Evolutionary conservation across 2,329 filamentous ascomycete species (phyloP).

Genomic region (Ceratocystis harringtonii): DNA sequence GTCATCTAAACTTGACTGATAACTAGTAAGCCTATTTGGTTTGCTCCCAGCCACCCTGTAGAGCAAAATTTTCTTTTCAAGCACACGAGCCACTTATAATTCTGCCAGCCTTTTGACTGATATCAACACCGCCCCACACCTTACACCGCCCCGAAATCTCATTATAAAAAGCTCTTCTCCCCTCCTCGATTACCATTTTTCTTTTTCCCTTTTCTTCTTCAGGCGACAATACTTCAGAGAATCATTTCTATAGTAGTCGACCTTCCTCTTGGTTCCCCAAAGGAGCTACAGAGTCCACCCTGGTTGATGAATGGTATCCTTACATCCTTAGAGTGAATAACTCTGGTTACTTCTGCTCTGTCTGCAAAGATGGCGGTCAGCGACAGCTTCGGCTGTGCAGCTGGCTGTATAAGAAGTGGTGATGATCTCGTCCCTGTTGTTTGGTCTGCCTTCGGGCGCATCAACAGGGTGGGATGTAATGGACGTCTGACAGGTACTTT

Average conservation of each 20-base stretch:
- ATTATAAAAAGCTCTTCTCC: conserved; percentile 11
- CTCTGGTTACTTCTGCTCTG: conserved; percentile 43
- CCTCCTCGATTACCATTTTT: neutral
- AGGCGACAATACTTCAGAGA: conserved; percentile 34
- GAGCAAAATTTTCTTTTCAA: neutral
- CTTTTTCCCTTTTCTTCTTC: conserved; percentile 16
- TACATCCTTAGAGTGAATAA: conserved; percentile 78
- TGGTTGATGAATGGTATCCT: conserved; percentile 89
- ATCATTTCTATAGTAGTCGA: conserved; percentile 98
- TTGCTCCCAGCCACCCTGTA: neutral
- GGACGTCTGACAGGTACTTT: conserved; percentile 71
- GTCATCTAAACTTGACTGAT: neutral
- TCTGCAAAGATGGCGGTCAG: conserved; percentile 45
- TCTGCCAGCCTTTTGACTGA: neutral
- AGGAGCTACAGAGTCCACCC: conserved; percentile 88
- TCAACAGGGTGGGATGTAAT: conserved; percentile 64
- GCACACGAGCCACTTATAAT: neutral
- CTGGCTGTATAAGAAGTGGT: conserved; percentile 67
- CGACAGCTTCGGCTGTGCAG: conserved; percentile 16
- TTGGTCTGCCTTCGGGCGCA: conserved; percentile 63
- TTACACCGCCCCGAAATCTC: neutral
- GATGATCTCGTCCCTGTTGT: conserved; percentile 79
- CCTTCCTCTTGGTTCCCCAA: conserved; percentile 77
- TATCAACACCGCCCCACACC: neutral
- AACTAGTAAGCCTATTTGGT: neutral